Conservation (phyloP, 2,329 filamentous ascomycete species). For the Arachnopeziza araneosa region DNA sequence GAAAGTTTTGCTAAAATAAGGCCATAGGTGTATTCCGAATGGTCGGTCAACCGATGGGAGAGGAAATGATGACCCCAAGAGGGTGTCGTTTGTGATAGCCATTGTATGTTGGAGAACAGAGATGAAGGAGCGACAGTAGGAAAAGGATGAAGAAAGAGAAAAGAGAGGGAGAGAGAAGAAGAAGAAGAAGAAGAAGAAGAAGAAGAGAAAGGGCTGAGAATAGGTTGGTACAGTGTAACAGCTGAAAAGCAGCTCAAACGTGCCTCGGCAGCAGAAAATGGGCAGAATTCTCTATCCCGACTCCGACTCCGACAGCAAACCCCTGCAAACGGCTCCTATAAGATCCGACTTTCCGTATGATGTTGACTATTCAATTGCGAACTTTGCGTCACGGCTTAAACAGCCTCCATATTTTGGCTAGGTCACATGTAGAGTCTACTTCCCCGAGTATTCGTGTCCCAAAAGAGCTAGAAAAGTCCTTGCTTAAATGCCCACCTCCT, state of each 20-base stretch:
- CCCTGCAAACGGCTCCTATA: background rate
- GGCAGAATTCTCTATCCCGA: too few species aligned
- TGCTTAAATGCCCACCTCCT: background rate
- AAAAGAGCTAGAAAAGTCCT: background rate
- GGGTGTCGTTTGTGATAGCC: background rate
- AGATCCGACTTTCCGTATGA: background rate
- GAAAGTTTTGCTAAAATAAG: constrained; percentile 18
- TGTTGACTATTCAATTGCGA: too few species aligned
- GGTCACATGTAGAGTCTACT: too few species aligned
- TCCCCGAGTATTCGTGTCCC: background rate
- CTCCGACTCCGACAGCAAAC: background rate
- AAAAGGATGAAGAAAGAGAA: background rate
- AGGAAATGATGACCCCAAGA: background rate
- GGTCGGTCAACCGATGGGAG: constrained; percentile 1
- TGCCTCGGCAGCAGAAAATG: too few species aligned
- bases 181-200: background rate
- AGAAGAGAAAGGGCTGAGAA: too few species aligned
- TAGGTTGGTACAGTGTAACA: too few species aligned
- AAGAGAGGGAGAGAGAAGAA: background rate
- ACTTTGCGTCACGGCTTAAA: too few species aligned
- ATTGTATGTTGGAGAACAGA: background rate
- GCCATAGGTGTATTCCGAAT: constrained; percentile 11
- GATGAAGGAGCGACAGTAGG: background rate
- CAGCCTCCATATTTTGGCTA: too few species aligned
- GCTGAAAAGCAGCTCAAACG: too few species aligned